A percentile compares a stretch with the other conserved stretches of the same genome.
Evolutionary conservation across 179 eudicot species (phyloP).

Genomic region (Drosera spatulata): DNA sequence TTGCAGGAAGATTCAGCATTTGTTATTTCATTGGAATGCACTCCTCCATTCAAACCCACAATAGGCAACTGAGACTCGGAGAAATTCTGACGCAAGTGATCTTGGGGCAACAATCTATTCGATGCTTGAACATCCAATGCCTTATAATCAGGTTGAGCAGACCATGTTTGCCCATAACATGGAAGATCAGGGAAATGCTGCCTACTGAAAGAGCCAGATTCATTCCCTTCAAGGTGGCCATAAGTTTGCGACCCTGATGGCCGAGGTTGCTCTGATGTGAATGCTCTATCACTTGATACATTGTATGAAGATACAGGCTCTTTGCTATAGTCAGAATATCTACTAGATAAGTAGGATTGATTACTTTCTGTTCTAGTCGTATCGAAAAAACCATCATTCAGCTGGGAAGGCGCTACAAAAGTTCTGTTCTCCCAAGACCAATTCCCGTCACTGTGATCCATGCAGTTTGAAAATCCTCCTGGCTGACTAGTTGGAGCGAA

Average conservation of each 20-base stretch:
- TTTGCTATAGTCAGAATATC: conserved; percentile 15
- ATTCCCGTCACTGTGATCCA: conserved; percentile 17
- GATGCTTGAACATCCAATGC: conserved; percentile 13
- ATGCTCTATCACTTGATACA: conserved; percentile 10
- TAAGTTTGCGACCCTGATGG: conserved; percentile 9
- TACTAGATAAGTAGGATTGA: conserved; percentile 16
- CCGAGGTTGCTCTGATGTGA: conserved; percentile 7
- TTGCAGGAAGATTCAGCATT: conserved; percentile 7
- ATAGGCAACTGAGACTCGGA: conserved; percentile 7
- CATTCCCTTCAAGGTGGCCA: conserved; percentile 9
- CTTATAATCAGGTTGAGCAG: conserved; percentile 8
- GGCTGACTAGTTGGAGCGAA: conserved; percentile 10
- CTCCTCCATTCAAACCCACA: conserved; percentile 19
- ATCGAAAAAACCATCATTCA: conserved; percentile 14
- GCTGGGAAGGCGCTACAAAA: conserved; percentile 10
- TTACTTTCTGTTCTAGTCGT: conserved; percentile 10
- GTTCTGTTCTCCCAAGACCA: conserved; percentile 18
- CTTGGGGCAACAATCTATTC: conserved; percentile 9
- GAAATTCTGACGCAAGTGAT: conserved; percentile 16
- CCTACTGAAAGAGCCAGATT: conserved; percentile 8
- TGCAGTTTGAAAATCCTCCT: conserved; percentile 9
- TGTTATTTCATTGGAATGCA: conserved; percentile 12
- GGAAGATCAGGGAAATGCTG: conserved; percentile 10
- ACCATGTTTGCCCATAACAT: conserved; percentile 10
- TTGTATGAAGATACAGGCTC: conserved; percentile 9